Base-by-base conservation (phyloP, 164 flowering plant genomes). In the Magnolia kwangsiensis region DNA sequence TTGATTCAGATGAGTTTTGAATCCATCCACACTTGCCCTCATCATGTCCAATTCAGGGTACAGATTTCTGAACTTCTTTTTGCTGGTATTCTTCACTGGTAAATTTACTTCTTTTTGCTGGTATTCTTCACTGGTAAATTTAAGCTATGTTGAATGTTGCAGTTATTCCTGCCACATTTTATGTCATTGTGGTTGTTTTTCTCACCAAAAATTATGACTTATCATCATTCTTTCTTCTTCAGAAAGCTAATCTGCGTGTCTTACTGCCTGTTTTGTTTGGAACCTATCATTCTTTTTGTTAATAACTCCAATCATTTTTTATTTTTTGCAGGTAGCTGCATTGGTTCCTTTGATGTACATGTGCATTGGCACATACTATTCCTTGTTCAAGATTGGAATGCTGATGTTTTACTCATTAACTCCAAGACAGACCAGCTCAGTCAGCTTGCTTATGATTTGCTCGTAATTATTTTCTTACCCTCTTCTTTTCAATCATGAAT, bases 361-460 rank as follows among this genome's bases (percentile, higher is more conserved):
- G 99, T 94, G 99, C 82, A 78, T 94, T 61, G 94, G 99, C 86
- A 96, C 99, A 78, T 96, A 96, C 81, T 96, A 91, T 84, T 96
- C 98, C 63, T 84, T 96, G 84, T 88, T 96, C 87, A 93, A 94
- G 81, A 82, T 92, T 79, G 99, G 98, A 81, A 96, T 89, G 96
- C 83, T 90, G 79, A 93, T 92, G 96, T 94, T 96, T 80, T 96
- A 96, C 81, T 94, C 99, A 63, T 83, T 96, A 65, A 96, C 99
- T 50, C 98, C 98, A 66, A 87, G 95, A 73, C 99, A 96, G 78
- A 91, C 99, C 67, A 93, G 95, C 79, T 90, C 98, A n/a, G 98
- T 96, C 63, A 92, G 87, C 87, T 87, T 96, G 88, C 95, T 96
- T 59, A 93, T 96, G 98, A 96, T 96, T 77, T 96, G 99, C 90